Conservation (phyloP, 495 filamentous ascomycete species). For the Trichoderma asperelloides region DNA sequence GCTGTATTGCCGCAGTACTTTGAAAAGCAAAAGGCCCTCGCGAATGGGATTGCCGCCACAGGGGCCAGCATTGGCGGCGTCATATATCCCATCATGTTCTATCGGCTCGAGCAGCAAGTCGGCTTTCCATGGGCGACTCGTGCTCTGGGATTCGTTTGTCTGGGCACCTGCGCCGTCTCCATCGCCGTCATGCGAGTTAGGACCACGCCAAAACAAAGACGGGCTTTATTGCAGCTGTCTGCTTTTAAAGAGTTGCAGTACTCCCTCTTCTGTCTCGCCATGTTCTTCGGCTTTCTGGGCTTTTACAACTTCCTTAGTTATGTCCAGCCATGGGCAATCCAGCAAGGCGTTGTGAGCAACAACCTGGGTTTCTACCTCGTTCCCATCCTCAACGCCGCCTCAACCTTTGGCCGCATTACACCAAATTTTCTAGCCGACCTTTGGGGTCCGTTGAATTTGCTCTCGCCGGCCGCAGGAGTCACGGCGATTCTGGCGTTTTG, state of each 20-base stretch:
- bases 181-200: constrained; percentile 41
- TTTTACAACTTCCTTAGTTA: too few relatives aligned
- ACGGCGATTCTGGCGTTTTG: not conserved
- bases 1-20: constrained; percentile 60
- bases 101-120: constrained; percentile 41
- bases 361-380: too few relatives aligned
- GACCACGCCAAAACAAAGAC: too few relatives aligned
- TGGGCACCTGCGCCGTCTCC: constrained; percentile 39
- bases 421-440: not conserved
- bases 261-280: too few relatives aligned
- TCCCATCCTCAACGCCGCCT: too few relatives aligned
- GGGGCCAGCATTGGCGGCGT: constrained; percentile 60
- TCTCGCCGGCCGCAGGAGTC: not conserved
- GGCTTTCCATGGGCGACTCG: constrained; percentile 61
- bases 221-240: too few relatives aligned
- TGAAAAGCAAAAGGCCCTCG: constrained; percentile 52
- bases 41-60: constrained; percentile 55
- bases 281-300: too few relatives aligned
- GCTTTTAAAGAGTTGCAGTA: too few relatives aligned
- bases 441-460: not conserved
- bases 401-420: not conserved
- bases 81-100: constrained; percentile 54
- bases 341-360: too few relatives aligned
- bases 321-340: too few relatives aligned
- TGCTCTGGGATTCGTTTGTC: constrained; percentile 52